Base-by-base conservation (phyloP, 805 yeast genomes). In the Saccharomycopsis selenospora region DNA sequence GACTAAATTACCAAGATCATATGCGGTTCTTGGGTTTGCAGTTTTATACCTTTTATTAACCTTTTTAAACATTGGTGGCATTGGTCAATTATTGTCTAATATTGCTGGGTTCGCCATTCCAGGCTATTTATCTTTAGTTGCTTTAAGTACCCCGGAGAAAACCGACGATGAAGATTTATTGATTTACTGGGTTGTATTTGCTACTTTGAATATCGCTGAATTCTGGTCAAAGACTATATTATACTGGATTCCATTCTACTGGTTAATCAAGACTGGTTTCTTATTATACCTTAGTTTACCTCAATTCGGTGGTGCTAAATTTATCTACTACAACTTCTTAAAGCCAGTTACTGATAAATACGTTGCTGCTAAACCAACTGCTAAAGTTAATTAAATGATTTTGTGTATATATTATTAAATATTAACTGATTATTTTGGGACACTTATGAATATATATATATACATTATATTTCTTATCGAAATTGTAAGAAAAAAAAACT, bases 131-230 rank as follows among this genome's bases (percentile, higher is more conserved):
- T 91, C 98, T 6, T 72, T 93, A 53, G 64, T 77, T 54, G 98
- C 99, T 20, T 73, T 93, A 56, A 85, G 80, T 66, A 84, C 96
- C 20, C 56, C 78, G 7, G 61, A 76, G 14, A 68, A 80, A 38
- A 67, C 70, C 40, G 97, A 91, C 65, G 99, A 93, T 67, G 80
- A 93, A 42, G 82, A 84, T 65, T 78, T 86, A 64, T 77, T 93
- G 62, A 86, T 97, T 11, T 93, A 93, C 74, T 93, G 99, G 99
- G 96, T 93, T 50, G 95, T 93, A n/a, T 93, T 86, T 64, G 95
- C 96, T 13, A 80, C 82, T 59, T 78, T 93, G 71, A 87, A 82
- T 66, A 90, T 93, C 46, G 64, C 88, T 60, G 99, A 93, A 72
- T 93, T 88, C 76, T 93, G 97, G 98, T 82, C 96, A 47, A 79